phyloP scores from a whole-genome alignment of 352 stramenopile genomes.

The Phytophthora macrochlamydospora region DNA sequence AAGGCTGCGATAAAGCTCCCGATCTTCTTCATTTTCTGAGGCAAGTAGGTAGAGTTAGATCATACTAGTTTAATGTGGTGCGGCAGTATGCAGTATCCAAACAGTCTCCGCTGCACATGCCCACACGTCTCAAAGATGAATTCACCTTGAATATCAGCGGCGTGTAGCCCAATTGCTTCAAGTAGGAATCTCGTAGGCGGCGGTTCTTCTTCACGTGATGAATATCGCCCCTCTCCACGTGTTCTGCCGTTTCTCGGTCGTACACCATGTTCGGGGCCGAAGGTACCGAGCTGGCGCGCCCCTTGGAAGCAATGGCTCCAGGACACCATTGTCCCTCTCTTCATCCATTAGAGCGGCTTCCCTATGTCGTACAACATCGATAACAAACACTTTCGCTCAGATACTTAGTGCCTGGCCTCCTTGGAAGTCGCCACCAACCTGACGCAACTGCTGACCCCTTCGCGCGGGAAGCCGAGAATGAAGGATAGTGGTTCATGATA shows the following conservation, averaged over 20 bases:
- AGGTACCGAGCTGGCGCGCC: constrained; percentile 27
- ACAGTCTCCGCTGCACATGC: constrained; percentile 4
- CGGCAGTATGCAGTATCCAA: constrained; percentile 3
- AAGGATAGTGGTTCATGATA: no score
- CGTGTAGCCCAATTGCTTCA: constrained; percentile 81
- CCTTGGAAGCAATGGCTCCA: constrained; percentile 64
- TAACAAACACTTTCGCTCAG: no score
- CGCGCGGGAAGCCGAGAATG: no score
- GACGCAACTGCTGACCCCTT: no score
- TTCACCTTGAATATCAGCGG: constrained; percentile 80
- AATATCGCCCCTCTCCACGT: constrained; percentile 17
- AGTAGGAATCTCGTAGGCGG: constrained; percentile 64
- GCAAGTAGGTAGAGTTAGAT: constrained; percentile 13
- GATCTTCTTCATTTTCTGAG: constrained; percentile 71
- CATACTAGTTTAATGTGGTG: background rate
- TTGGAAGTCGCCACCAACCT: no score
- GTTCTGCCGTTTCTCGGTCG: constrained; percentile 11
- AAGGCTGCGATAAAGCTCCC: constrained; percentile 76
- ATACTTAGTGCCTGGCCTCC: no score
- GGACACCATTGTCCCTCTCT: constrained; percentile 28
- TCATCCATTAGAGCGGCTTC: constrained; percentile 27
- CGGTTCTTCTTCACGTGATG: constrained; percentile 36
- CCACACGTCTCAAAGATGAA: constrained; percentile 13
- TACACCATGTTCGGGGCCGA: constrained; percentile 20
- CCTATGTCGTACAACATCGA: background rate